Conservation (phyloP, 345 rosid species). For the Salix arbutifolia region DNA sequence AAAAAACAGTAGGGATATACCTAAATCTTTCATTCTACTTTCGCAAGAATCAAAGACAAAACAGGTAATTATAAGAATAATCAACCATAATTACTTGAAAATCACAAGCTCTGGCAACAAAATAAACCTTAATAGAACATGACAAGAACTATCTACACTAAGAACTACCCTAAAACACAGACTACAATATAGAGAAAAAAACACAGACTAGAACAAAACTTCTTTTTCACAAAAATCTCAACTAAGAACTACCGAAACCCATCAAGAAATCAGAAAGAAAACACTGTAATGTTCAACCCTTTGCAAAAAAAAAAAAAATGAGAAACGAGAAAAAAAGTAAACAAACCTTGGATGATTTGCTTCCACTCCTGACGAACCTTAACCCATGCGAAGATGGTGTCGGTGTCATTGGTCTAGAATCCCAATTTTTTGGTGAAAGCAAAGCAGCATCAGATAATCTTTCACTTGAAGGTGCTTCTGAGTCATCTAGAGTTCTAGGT, state of each 20-base stretch:
- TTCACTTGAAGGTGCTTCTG: conserved; percentile 37
- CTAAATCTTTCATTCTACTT: background rate
- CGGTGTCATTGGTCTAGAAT: conserved; percentile 70
- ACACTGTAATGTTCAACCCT: background rate
- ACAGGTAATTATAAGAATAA: background rate
- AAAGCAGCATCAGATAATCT: conserved; percentile 78
- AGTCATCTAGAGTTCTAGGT: conserved; percentile 26
- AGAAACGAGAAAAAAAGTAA: conserved; percentile 1
- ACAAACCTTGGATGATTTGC: conserved; percentile 87
- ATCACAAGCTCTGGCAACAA: background rate
- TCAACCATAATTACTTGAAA: background rate
- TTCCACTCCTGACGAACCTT: conserved; percentile 57
- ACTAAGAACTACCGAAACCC: background rate
- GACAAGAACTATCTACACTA: background rate
- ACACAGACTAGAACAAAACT: background rate
- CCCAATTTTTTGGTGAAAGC: conserved; percentile 64
- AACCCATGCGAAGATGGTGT: conserved; percentile 71
- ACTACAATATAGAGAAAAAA: background rate
- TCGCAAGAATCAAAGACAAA: background rate
- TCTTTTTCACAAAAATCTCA: background rate
- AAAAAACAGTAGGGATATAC: background rate
- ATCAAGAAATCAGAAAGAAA: background rate
- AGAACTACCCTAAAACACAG: background rate
- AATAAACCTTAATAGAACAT: background rate
- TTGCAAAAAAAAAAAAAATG: background rate